Conservation (phyloP, 768 basidiomycete genomes). For the Zangia roseola region DNA sequence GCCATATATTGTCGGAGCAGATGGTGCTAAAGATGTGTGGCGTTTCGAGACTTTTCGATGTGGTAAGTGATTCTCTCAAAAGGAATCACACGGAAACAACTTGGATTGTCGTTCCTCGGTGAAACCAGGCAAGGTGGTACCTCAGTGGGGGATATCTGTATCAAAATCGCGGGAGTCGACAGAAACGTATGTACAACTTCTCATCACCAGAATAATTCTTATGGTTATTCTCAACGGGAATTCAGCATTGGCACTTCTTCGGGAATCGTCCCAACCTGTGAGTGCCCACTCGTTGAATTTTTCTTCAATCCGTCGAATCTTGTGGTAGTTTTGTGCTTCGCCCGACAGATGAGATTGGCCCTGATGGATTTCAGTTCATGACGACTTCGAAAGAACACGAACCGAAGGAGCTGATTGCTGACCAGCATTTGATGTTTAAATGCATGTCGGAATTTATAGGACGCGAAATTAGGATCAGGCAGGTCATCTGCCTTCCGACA, state of each 20-base stretch:
- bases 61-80: no score
- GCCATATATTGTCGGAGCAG: conserved; percentile 44
- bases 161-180: conserved; percentile 30
- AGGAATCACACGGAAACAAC: conserved; percentile 34
- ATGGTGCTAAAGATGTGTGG: conserved; percentile 35
- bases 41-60: no score
- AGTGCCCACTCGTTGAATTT: not conserved
- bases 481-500: no score
- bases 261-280: conserved; percentile 9
- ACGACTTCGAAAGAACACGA: conserved; percentile 7
- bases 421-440: conserved; percentile 29
- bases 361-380: conserved; percentile 22
- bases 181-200: conserved; percentile 25
- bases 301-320: not conserved
- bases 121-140: conserved; percentile 31
- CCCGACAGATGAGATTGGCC: conserved; percentile 13
- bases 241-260: conserved; percentile 24
- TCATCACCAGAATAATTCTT: no score
- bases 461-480: no score
- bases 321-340: conserved; percentile 4
- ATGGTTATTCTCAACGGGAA: no score
- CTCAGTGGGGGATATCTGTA: conserved; percentile 38
- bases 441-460: conserved; percentile 29
- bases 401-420: conserved; percentile 13
- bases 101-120: conserved; percentile 42